A percentile compares a stretch with the other conserved stretches of the same genome.
Conservation (phyloP, 805 yeast genomes). For the Phaffomyces antillensis region DNA sequence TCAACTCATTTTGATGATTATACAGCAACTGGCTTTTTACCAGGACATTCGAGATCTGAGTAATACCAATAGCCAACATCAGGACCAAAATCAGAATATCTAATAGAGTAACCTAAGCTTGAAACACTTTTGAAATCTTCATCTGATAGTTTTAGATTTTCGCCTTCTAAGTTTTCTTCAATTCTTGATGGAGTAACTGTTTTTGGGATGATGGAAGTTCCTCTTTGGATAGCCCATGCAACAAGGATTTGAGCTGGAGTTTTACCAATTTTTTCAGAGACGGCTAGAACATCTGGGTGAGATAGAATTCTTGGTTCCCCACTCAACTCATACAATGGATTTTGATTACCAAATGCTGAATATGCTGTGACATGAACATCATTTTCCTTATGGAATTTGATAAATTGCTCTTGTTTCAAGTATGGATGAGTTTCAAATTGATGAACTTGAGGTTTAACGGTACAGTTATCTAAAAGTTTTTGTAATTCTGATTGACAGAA, state of each 20-base stretch:
- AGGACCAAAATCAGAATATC: slow-evolving; percentile 29
- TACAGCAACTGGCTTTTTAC: slow-evolving; percentile 16
- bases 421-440: slow-evolving; percentile 68
- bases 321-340: slow-evolving; percentile 22
- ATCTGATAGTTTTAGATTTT: slow-evolving; percentile 23
- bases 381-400: slow-evolving; percentile 43
- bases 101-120: slow-evolving; percentile 20
- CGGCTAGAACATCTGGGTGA: slow-evolving; percentile 21
- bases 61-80: slow-evolving; percentile 27
- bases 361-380: slow-evolving; percentile 64
- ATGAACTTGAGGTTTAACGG: slow-evolving; percentile 48
- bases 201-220: slow-evolving; percentile 46
- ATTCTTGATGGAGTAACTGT: slow-evolving; percentile 39
- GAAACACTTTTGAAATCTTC: slow-evolving; percentile 25
- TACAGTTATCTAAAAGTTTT: slow-evolving; percentile 33
- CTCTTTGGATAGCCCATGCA: slow-evolving; percentile 56
- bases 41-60: slow-evolving; percentile 27
- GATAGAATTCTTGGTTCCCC: slow-evolving; percentile 24
- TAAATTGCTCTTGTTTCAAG: slow-evolving; percentile 55
- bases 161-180: slow-evolving; percentile 26
- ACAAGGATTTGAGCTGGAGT: slow-evolving; percentile 46
- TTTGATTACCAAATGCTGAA: slow-evolving; percentile 50
- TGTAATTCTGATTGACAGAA: slow-evolving; percentile 45
- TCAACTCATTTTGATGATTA: background rate
- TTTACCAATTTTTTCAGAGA: slow-evolving; percentile 38